phyloP scores from a whole-genome alignment of 768 basidiomycete genomes.

The Boletus patriciae region DNA sequence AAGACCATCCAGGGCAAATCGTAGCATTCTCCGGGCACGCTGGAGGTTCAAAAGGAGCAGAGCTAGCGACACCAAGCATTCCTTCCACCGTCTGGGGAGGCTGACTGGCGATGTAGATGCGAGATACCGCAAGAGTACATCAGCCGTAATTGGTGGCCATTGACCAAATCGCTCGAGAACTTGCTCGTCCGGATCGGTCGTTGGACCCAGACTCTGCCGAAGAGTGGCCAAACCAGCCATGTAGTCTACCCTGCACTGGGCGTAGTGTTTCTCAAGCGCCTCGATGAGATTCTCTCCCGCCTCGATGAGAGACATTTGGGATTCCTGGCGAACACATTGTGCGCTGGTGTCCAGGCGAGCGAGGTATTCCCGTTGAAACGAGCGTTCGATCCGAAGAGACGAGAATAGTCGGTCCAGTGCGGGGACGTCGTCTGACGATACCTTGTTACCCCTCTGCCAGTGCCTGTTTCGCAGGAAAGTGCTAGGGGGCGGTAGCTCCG shows the following conservation, averaged over 20 bases:
- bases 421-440: background rate
- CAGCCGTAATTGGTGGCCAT: background rate
- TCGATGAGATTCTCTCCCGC: background rate
- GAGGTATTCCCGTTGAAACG: background rate
- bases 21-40: background rate
- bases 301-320: background rate
- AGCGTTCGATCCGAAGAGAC: background rate
- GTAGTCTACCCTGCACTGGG: background rate
- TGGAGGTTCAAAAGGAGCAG: background rate
- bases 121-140: background rate
- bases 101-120: background rate
- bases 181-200: conserved; percentile 7
- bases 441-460: too few species aligned
- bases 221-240: background rate
- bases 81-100: background rate
- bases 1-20: background rate
- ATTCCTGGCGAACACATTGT: background rate
- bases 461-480: background rate
- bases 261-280: background rate
- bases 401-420: background rate
- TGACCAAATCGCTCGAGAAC: background rate
- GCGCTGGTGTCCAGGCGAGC: background rate
- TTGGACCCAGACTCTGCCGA: background rate
- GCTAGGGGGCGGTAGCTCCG: background rate
- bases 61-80: background rate